phyloP scores from a whole-genome alignment of 345 rosid genomes.

The Excoecaria agallocha region DNA sequence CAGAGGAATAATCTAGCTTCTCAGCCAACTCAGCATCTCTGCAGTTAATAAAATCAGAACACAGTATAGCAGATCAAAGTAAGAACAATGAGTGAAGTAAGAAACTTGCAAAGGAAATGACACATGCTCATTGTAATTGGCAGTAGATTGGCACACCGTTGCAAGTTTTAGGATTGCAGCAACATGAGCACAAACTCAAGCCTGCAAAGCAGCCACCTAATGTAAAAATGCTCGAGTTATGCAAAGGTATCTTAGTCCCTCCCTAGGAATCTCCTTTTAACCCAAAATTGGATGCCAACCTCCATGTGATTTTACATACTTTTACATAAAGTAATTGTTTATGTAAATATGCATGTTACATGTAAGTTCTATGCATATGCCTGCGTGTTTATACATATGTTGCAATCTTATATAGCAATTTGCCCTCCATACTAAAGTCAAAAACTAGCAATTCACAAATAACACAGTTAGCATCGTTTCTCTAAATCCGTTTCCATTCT shows the following conservation, averaged over 20 bases:
- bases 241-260: not conserved
- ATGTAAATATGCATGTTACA: not conserved
- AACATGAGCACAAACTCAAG: not conserved
- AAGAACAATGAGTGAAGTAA: not conserved
- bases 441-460: not conserved
- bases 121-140: not conserved
- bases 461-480: not conserved
- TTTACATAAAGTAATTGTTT: not conserved
- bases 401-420: too few relatives aligned
- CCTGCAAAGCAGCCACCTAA: not conserved
- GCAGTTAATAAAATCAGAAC: constrained; percentile 23
- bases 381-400: not conserved
- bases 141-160: not conserved
- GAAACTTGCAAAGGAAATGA: not conserved
- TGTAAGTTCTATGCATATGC: not conserved
- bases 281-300: not conserved
- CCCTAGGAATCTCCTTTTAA: not conserved
- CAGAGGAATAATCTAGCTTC: constrained; percentile 80
- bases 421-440: not conserved
- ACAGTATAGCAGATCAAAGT: not conserved
- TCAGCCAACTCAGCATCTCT: constrained; percentile 85
- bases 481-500: not conserved
- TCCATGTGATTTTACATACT: not conserved
- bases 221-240: not conserved
- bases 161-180: not conserved